These are phyloP conservation scores for Globisporangium nunn DNA, from an alignment of 352 stramenopile species.

Conservation along the genomic window DNA sequence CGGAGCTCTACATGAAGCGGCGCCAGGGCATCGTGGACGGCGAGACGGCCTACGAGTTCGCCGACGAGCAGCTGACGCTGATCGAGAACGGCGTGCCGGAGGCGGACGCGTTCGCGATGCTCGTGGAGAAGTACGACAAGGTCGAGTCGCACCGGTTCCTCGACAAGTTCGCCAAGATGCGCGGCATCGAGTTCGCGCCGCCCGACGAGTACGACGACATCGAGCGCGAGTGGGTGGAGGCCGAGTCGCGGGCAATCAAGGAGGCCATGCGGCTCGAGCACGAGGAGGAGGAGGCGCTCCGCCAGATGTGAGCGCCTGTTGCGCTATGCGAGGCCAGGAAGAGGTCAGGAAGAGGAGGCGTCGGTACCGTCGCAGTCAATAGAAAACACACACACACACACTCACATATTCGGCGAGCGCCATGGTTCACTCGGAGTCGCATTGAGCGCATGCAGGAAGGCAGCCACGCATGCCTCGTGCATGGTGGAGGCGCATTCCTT, in stretches of 20 bases:
- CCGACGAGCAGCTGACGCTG: slow-evolving; percentile 78
- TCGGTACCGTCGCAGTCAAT: too few relatives aligned
- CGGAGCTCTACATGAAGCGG: slow-evolving; percentile 76
- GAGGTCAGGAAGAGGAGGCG: too few relatives aligned
- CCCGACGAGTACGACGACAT: slow-evolving; percentile 79
- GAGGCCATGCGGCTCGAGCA: slow-evolving; percentile 81
- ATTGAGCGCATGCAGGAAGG: too few relatives aligned
- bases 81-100: slow-evolving; percentile 79
- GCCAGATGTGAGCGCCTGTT: slow-evolving; percentile 37
- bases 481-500: too few relatives aligned
- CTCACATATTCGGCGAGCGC: too few relatives aligned
- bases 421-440: too few relatives aligned
- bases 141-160: slow-evolving; percentile 77
- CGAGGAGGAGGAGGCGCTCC: slow-evolving; percentile 69
- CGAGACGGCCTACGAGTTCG: slow-evolving; percentile 84
- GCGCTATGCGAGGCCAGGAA: too few relatives aligned
- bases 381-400: too few relatives aligned
- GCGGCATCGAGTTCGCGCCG: slow-evolving; percentile 70
- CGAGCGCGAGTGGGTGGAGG: slow-evolving; percentile 72
- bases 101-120: slow-evolving; percentile 73
- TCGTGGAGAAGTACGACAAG: slow-evolving; percentile 80
- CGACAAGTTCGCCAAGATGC: slow-evolving; percentile 76
- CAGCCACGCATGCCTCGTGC: too few relatives aligned
- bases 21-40: slow-evolving; percentile 58
- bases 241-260: slow-evolving; percentile 74